Evolutionary conservation across 148 eudicot genomes (phyloP), one percentile per base, ranked within the genome.

Genomic region (Euryodendron excelsum): DNA sequence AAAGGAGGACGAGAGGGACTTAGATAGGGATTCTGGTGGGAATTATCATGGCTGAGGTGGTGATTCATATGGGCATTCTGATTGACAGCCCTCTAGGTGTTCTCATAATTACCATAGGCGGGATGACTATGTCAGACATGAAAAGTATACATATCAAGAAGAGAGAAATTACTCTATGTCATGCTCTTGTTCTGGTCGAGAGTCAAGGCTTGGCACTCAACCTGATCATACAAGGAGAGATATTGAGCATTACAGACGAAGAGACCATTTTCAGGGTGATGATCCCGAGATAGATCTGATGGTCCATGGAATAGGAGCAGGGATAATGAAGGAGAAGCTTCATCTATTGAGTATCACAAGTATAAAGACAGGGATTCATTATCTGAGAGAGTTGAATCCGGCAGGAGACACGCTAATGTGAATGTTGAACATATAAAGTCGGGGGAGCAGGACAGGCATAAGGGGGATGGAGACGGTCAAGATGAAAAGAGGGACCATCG

Each of bases 241-340:
- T 50, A 74, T 69, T 65, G 93, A 88, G 71, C 81, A 83, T 67
- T 73, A 80, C 81, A 85, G 85, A 80, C 83, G 91, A 73, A 94
- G 91, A 82, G 92, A 89, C 67, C 79, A 79, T 77, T 76, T 77
- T 50, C 86, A 77, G 56, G 84, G 88, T 76, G 83, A 34, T 36
- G 96, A 88, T 76, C 88, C 5, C 88, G 88, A 70, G 87, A 83
- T 65, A 88, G 83, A 77, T 87, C 87, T 82, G 96, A 90, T 77
- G 80, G 63, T 77, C 81, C 78, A 63, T 81, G 84, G 58, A 75
- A 79, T 70, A 75, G 83, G 74, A 82, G 75, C 79, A 88, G 85
- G 88, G 86, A 84, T 67, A 81, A 82, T 75, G 80, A 78, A 60
- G 72, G 50, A 82, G 79, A 73, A 33, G 34, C 44, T 18, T 78